Percentiles rank a stretch among this genome's conserved stretches.
Conservation (phyloP, 2,329 filamentous ascomycete genomes). For the Phaeosphaeriaceae sp. region DNA sequence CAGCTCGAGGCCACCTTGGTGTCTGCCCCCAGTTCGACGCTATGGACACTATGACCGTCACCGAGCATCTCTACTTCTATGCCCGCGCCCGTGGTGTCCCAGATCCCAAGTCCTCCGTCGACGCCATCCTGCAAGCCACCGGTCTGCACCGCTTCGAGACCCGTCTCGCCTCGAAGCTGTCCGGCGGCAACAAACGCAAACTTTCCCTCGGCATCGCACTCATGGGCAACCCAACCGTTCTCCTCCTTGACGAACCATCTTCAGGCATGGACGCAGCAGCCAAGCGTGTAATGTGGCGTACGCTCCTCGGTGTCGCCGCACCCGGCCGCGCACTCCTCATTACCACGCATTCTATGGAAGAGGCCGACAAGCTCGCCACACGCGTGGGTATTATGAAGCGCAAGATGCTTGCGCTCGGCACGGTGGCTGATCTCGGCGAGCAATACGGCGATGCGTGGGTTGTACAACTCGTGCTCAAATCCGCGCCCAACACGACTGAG, state of each 20-base stretch:
- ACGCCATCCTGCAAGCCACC: conserved; percentile 79
- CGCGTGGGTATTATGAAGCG: conserved; percentile 86
- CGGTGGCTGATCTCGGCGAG: conserved; percentile 72
- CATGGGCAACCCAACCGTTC: conserved; percentile 87
- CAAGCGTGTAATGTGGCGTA: conserved; percentile 93
- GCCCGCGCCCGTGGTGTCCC: conserved; percentile 81
- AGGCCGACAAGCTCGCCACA: conserved; percentile 85
- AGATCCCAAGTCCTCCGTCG: conserved; percentile 78
- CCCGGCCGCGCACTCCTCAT: conserved; percentile 81
- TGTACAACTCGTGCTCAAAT: conserved; percentile 78
- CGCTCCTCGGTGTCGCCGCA: conserved; percentile 72
- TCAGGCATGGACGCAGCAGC: conserved; percentile 89
- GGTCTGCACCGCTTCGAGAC: conserved; percentile 74
- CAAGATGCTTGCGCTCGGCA: conserved; percentile 84
- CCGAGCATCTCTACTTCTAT: conserved; percentile 88
- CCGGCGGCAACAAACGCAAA: conserved; percentile 94
- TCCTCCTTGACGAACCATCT: conserved; percentile 88
- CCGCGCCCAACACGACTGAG: conserved; percentile 74
- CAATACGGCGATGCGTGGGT: conserved; percentile 81
- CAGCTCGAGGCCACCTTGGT: conserved; percentile 79
- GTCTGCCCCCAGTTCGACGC: conserved; percentile 82
- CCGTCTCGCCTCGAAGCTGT: conserved; percentile 79
- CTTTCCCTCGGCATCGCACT: conserved; percentile 86
- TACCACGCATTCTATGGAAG: conserved; percentile 95
- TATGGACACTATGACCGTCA: conserved; percentile 88